Conservation (phyloP, 345 rosid species). For the Ceriops decandra region DNA sequence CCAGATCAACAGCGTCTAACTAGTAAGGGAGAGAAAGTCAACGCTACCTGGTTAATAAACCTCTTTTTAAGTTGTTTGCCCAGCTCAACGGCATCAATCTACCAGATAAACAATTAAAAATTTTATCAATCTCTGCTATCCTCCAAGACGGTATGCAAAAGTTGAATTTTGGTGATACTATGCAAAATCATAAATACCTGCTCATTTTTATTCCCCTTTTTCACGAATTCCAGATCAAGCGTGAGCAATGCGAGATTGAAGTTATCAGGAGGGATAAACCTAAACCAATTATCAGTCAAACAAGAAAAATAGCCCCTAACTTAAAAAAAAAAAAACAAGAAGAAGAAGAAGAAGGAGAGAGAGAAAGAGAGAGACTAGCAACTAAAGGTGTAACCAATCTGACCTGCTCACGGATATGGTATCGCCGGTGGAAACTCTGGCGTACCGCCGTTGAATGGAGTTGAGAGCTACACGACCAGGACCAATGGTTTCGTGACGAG, state of each 20-base stretch:
- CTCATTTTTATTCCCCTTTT: conserved; percentile 84
- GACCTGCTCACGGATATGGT: conserved; percentile 64
- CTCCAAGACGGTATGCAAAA: conserved; percentile 6
- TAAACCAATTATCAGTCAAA: conserved; percentile 20
- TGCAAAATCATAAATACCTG: conserved; percentile 40
- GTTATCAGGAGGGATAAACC: conserved; percentile 77
- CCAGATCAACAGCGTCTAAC: not conserved
- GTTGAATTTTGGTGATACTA: not conserved
- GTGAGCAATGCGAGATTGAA: conserved; percentile 73
- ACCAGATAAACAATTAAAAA: conserved; percentile 1
- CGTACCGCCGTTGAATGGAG: conserved; percentile 81
- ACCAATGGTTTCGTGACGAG: conserved; percentile 66
- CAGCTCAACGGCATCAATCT: conserved; percentile 93
- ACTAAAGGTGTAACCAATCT: not conserved
- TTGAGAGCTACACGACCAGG: conserved; percentile 67
- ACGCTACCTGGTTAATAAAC: conserved; percentile 66
- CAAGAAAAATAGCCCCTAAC: not conserved
- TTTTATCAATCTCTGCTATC: not conserved
- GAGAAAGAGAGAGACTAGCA: not conserved
- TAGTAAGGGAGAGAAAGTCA: not conserved
- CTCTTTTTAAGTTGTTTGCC: conserved; percentile 75
- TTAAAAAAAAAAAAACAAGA: not conserved
- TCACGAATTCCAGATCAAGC: conserved; percentile 86
- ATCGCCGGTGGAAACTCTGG: conserved; percentile 85
- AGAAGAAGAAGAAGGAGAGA: not conserved